Percentiles rank a stretch among this genome's conserved stretches.
Conservation (phyloP, 257 asterid species). For the Ilex aquifolium region DNA sequence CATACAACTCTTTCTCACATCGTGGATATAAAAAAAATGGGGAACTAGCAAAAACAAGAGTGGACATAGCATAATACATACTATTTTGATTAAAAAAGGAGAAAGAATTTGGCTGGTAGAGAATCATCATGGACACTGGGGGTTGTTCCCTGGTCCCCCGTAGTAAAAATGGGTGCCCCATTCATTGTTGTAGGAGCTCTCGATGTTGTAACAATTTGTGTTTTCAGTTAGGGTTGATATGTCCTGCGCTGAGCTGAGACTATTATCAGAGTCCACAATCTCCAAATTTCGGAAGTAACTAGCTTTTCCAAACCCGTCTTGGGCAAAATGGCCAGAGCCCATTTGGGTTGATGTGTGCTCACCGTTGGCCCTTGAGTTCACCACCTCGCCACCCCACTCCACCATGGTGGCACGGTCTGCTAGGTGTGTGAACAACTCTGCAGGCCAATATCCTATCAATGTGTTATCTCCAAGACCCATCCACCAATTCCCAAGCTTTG, state of each 20-base stretch:
- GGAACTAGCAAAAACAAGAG: constrained; percentile 40
- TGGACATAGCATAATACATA: constrained; percentile 51
- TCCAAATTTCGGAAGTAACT: constrained; percentile 79
- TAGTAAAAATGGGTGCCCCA: constrained; percentile 91
- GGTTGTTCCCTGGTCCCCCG: constrained; percentile 85
- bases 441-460: constrained; percentile 90
- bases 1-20: neutral
- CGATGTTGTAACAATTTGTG: constrained; percentile 68
- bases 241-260: constrained; percentile 52
- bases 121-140: constrained; percentile 36
- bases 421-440: constrained; percentile 74
- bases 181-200: constrained; percentile 54
- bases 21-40: constrained; percentile 7
- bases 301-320: constrained; percentile 62
- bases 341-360: constrained; percentile 77
- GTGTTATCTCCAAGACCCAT: constrained; percentile 84
- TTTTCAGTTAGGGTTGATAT: constrained; percentile 75
- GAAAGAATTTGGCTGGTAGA: constrained; percentile 8
- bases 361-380: constrained; percentile 59
- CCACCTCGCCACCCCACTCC: constrained; percentile 94
- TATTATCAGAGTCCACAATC: constrained; percentile 77
- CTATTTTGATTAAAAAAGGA: constrained; percentile 16
- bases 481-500: constrained; percentile 94
- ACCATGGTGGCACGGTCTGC: constrained; percentile 85
- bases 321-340: constrained; percentile 87